Percentiles rank a stretch among this genome's conserved stretches.
These are phyloP conservation scores for Zoysia japonica DNA, from an alignment of 176 grass and related monocot genomes.

Conservation along the genomic window DNA sequence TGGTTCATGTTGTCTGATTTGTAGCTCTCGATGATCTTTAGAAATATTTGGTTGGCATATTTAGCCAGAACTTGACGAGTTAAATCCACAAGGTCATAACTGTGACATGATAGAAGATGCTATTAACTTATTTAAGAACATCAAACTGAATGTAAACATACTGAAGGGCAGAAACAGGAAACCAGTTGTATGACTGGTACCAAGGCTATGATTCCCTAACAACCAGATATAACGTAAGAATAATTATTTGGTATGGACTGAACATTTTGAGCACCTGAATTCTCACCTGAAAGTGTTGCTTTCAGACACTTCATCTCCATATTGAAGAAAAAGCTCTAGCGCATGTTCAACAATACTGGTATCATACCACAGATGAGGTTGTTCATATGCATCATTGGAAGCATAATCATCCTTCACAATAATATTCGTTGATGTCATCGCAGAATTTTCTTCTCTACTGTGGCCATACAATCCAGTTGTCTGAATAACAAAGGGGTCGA, in stretches of 20 bases:
- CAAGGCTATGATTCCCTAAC: neutral
- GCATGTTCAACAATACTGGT: slow-evolving; percentile 56
- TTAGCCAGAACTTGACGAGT: slow-evolving; percentile 82
- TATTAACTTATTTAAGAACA: slow-evolving; percentile 21
- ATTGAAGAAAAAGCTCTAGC: slow-evolving; percentile 69
- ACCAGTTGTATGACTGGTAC: neutral
- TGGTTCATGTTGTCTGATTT: slow-evolving; percentile 49
- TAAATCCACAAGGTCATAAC: slow-evolving; percentile 84
- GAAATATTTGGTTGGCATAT: slow-evolving; percentile 70
- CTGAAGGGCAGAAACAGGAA: neutral
- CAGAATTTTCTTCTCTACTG: slow-evolving; percentile 14
- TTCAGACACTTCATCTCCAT: slow-evolving; percentile 72
- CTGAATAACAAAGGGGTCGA: slow-evolving; percentile 69
- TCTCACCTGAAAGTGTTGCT: slow-evolving; percentile 76
- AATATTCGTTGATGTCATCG: slow-evolving; percentile 23
- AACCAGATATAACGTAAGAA: slow-evolving; percentile 6
- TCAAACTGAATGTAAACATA: neutral
- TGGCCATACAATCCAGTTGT: slow-evolving; percentile 35
- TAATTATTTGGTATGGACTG: neutral
- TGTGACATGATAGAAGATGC: slow-evolving; percentile 27
- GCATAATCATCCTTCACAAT: slow-evolving; percentile 16
- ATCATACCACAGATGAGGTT: slow-evolving; percentile 87
- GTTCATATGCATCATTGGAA: slow-evolving; percentile 63
- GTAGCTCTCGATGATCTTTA: slow-evolving; percentile 61
- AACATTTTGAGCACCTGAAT: slow-evolving; percentile 5